Evolutionary conservation across 2,329 filamentous ascomycete species (phyloP).

Genomic region (Pestalotiopsis sp.): DNA sequence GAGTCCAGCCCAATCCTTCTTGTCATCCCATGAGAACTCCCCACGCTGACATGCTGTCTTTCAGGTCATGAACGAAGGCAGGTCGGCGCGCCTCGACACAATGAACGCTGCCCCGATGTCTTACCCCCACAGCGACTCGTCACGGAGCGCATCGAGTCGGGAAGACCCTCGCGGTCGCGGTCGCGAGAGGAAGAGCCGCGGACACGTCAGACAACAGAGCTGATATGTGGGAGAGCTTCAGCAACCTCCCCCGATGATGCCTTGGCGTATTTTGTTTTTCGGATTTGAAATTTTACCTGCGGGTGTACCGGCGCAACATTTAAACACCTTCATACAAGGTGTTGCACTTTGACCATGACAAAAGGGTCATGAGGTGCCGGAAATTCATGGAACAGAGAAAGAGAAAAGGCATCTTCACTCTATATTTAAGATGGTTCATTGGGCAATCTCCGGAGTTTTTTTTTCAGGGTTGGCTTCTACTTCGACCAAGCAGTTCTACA

Average conservation of each 20-base stretch:
- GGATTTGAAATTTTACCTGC: background rate
- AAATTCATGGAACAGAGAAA: background rate
- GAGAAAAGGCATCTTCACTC: background rate
- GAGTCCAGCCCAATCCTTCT: conserved; percentile 10
- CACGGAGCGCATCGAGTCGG: conserved; percentile 16
- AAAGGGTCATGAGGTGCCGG: background rate
- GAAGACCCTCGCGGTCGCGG: conserved; percentile 15
- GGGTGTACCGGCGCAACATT: background rate
- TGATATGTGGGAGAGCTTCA: background rate
- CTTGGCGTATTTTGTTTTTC: background rate
- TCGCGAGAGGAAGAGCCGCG: conserved; percentile 12
- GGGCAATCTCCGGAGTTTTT: background rate
- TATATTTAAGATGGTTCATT: background rate
- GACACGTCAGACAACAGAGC: conserved; percentile 3
- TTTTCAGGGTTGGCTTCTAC: background rate
- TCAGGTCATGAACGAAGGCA: conserved; percentile 30
- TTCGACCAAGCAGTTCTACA: background rate
- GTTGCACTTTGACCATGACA: background rate
- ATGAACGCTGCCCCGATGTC: conserved; percentile 5
- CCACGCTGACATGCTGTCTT: background rate
- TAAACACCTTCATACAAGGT: too few relatives aligned
- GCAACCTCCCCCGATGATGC: background rate
- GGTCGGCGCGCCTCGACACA: conserved; percentile 19
- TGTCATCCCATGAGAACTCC: background rate
- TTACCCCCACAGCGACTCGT: conserved; percentile 10